These are phyloP conservation scores for Elongisporangium undulatum DNA, from an alignment of 352 stramenopile species.

Conservation along the genomic window DNA sequence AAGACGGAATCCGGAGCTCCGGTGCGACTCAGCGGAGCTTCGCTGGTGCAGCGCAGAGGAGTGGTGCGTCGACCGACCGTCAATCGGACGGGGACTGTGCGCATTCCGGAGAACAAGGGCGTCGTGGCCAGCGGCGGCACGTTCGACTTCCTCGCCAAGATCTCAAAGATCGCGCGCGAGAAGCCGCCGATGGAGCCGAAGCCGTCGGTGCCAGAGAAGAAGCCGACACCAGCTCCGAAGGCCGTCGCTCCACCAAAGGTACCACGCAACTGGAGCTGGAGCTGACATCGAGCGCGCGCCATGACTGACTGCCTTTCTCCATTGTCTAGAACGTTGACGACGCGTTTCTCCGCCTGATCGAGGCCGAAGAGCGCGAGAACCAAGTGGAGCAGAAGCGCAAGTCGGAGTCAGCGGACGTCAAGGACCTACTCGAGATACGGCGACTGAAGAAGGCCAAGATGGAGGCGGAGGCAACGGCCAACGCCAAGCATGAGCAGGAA, in stretches of 20 bases:
- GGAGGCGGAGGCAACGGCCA: neutral
- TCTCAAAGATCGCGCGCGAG: slow-evolving; percentile 16
- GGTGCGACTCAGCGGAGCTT: neutral
- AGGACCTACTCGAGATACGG: slow-evolving; percentile 51
- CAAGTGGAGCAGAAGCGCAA: slow-evolving; percentile 57
- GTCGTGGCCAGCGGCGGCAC: slow-evolving; percentile 72
- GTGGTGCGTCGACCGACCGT: neutral
- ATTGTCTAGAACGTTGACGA: slow-evolving; percentile 61
- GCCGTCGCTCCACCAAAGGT: slow-evolving; percentile 19
- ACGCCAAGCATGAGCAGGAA: slow-evolving; percentile 3
- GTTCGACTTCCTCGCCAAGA: slow-evolving; percentile 87
- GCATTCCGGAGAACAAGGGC: slow-evolving; percentile 43
- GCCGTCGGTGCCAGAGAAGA: slow-evolving; percentile 10
- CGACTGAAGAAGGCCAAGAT: slow-evolving; percentile 24
- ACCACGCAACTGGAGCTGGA: neutral
- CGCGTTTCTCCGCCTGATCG: slow-evolving; percentile 69
- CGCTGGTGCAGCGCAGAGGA: neutral
- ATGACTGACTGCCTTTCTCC: neutral
- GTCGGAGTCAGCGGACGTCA: slow-evolving; percentile 38
- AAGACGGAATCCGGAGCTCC: slow-evolving; percentile 6
- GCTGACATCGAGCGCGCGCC: neutral
- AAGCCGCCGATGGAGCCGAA: slow-evolving; percentile 4
- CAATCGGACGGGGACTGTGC: slow-evolving; percentile 4
- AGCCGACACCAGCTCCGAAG: slow-evolving; percentile 10
- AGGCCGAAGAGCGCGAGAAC: slow-evolving; percentile 68